Evolutionary conservation across 2,329 filamentous ascomycete species (phyloP).

Genomic region (Aaosphaeria arxii): DNA sequence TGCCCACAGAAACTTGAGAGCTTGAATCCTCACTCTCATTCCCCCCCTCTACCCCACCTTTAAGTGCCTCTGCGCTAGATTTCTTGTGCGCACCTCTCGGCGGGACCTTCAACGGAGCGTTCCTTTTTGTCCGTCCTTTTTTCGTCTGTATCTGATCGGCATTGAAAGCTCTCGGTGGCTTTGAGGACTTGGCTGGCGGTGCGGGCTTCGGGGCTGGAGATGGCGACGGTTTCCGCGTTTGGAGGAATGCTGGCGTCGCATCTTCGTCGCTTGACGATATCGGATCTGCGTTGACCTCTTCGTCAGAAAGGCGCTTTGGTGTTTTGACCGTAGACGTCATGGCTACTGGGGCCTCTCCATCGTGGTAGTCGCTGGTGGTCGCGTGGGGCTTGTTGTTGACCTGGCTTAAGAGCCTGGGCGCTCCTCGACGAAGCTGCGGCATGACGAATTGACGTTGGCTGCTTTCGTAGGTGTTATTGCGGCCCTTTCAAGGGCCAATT

Average conservation of each 20-base stretch:
- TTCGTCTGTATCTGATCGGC: not conserved
- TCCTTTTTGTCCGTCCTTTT: not conserved
- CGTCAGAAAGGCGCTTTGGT: slow-evolving; percentile 1
- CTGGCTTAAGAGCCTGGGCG: slow-evolving; percentile 20
- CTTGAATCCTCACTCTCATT: slow-evolving; percentile 13
- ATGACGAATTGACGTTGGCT: not conserved
- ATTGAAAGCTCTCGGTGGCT: not conserved
- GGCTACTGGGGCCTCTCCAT: slow-evolving; percentile 12
- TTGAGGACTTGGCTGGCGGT: not conserved
- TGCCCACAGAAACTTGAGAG: not conserved
- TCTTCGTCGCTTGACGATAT: slow-evolving; percentile 15
- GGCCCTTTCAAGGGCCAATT: too few relatives aligned
- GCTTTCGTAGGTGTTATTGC: too few relatives aligned
- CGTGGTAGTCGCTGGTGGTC: slow-evolving; percentile 31
- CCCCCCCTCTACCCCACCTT: slow-evolving; percentile 4
- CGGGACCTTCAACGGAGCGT: not conserved
- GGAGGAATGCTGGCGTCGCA: too few relatives aligned
- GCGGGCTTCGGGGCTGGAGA: not conserved
- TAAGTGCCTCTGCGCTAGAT: not conserved
- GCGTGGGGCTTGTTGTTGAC: slow-evolving; percentile 37
- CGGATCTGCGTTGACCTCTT: slow-evolving; percentile 16
- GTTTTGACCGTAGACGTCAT: not conserved
- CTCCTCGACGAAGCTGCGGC: not conserved
- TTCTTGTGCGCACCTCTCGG: not conserved
- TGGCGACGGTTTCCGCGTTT: too few relatives aligned